These are phyloP conservation scores for Botrytis byssoidea DNA, from an alignment of 2,329 filamentous ascomycete genomes.

Conservation along the genomic window DNA sequence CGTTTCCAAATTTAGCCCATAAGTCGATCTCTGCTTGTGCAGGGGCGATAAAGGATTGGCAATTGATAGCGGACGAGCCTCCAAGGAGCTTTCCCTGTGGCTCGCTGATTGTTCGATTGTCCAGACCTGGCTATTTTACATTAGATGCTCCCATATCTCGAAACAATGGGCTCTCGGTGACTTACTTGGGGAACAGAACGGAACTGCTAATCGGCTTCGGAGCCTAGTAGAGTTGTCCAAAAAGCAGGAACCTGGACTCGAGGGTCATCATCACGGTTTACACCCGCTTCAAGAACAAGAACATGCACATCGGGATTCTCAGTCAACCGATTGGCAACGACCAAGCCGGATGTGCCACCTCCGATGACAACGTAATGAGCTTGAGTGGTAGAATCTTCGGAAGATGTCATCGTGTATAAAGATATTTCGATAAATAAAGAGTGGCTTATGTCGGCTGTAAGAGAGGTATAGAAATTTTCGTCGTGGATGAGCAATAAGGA, in stretches of 20 bases:
- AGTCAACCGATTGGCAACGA: constrained; percentile 38
- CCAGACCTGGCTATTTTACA: constrained; percentile 25
- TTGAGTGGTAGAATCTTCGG: neutral
- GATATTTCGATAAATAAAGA: neutral
- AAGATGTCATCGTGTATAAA: neutral
- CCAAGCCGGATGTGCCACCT: constrained; percentile 19
- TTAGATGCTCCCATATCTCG: neutral
- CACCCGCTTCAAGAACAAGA: constrained; percentile 44
- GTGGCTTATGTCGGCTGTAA: neutral
- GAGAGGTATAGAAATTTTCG: neutral
- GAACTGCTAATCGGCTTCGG: constrained; percentile 45
- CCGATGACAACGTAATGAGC: constrained; percentile 1
- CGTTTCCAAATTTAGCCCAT: constrained; percentile 46
- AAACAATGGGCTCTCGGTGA: neutral
- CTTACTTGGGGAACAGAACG: constrained; percentile 41
- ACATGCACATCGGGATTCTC: constrained; percentile 42
- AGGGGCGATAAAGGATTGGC: constrained; percentile 30
- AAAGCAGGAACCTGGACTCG: constrained; percentile 38
- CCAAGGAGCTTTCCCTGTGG: constrained; percentile 39
- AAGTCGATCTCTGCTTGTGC: constrained; percentile 38
- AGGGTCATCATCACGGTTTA: constrained; percentile 39
- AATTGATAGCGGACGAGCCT: constrained; percentile 42
- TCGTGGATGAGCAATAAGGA: neutral
- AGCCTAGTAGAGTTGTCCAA: constrained; percentile 27
- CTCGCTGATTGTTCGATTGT: constrained; percentile 20